Base-by-base conservation (phyloP, 495 filamentous ascomycete genomes). In the Umbilicaria muhlenbergii region DNA sequence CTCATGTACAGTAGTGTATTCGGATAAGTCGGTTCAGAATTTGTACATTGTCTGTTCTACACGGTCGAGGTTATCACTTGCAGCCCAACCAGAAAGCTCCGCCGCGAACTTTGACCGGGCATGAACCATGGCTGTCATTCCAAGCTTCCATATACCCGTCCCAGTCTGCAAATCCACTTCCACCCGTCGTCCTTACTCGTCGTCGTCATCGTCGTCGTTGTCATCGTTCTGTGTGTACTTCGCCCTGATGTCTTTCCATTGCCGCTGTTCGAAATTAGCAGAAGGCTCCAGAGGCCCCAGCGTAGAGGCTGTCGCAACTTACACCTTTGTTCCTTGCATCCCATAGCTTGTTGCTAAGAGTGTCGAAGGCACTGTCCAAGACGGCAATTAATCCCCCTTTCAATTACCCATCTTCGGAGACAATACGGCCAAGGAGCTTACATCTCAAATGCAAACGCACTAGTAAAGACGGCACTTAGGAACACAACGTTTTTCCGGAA, bases 191-290 rank as follows among this genome's bases (percentile, higher is more conserved):
- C 18, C 12, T 11, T 41, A 38, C 36, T 17, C 41, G 24, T 28
- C 36, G 33, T 49, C 62, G 43, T 34, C 36, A 36, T 49, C 63
- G 43, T 66, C 61, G 48, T 68, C 73, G 59, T 74, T 68, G 44
- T 75, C 72, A 51, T 86, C 80, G 53, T 73, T 69, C 56, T 80
- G 59, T 51, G 87, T 62, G 61, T 95, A 99, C 58, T 74, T 78
- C 58, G 76, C 64, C 61, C 91, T 86, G 68, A 99, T 95, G 62
- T 96, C 91, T 74, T 96, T 96, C 92, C 92, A 99, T 89, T 96
- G 92, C 52, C 91, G 86, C 84, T 96, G 57, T 59, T 45, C 19
- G 18, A 8, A 5, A 5, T 44, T 16, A 51, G 41, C 10, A 12
- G 0, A 10, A 14, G 32, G n/a, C 21, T 19, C 48, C 33, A 24